These are phyloP conservation scores for Favolaschia claudopus DNA, from an alignment of 768 basidiomycete genomes.

Conservation along the genomic window DNA sequence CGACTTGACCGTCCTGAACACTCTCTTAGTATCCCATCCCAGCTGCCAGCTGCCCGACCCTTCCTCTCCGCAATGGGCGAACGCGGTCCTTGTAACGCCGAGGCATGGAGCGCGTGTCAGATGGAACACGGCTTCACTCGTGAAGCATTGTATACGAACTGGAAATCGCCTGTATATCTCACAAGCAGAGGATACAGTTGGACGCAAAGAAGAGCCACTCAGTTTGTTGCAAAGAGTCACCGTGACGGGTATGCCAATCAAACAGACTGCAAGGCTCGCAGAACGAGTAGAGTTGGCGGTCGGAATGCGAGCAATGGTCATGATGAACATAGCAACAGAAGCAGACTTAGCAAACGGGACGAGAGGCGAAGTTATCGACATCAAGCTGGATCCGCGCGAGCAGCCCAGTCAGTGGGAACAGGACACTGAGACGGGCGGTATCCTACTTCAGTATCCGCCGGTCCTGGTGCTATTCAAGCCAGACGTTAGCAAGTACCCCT, in stretches of 20 bases:
- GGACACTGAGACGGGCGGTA: constrained; percentile 12
- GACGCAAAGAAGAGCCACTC: constrained; percentile 5
- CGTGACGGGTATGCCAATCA: constrained; percentile 9
- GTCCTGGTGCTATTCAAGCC: constrained; percentile 40
- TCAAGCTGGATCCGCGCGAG: constrained; percentile 41
- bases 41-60: constrained; percentile 32
- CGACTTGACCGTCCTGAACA: constrained; percentile 36
- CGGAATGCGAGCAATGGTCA: constrained; percentile 48
- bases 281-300: constrained; percentile 37
- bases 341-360: constrained; percentile 50
- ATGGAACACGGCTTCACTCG: constrained; percentile 43
- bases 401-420: constrained; percentile 20
- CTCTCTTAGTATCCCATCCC: constrained; percentile 23
- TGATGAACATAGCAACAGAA: constrained; percentile 40
- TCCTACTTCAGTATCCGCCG: constrained; percentile 40
- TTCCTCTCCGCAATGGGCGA: constrained; percentile 35
- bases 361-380: constrained; percentile 39
- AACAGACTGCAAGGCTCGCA: constrained; percentile 26
- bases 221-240: constrained; percentile 18
- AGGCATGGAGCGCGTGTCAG: constrained; percentile 40
- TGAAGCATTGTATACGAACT: constrained; percentile 29
- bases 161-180: constrained; percentile 35
- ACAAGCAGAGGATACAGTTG: constrained; percentile 37
- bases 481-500: constrained; percentile 14
- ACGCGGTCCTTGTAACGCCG: constrained; percentile 45